Percentiles rank a stretch among this genome's conserved stretches.
Conservation (phyloP, 1,284 basidiomycete species). For the Trichosporon sp. region DNA sequence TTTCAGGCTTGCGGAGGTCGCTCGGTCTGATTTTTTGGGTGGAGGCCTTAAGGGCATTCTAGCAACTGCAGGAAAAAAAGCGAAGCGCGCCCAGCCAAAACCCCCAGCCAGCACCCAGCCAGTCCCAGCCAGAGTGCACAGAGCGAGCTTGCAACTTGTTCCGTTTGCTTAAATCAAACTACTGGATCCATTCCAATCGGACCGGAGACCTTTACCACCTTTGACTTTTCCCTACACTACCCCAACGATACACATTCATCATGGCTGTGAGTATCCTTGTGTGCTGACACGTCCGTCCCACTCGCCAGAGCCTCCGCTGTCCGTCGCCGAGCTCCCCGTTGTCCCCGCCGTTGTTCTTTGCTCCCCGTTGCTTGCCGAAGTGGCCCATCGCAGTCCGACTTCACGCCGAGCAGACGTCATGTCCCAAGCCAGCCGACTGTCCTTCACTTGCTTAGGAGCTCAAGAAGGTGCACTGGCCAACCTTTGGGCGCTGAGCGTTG, state of each 20-base stretch:
- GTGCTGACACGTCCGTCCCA: neutral
- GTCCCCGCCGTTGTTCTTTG: neutral
- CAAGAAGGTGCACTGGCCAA: neutral
- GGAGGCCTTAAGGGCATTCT: constrained; percentile 18
- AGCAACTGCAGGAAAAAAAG: constrained; percentile 19
- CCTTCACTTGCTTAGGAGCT: neutral
- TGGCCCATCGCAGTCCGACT: neutral
- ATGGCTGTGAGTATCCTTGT: constrained; percentile 26
- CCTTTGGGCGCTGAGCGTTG: neutral
- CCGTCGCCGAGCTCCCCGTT: neutral
- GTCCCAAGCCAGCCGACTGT: neutral
- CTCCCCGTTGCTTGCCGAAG: neutral
- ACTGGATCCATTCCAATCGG: constrained; percentile 17
- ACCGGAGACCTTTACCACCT: constrained; percentile 8
- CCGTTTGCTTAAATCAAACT: constrained; percentile 18
- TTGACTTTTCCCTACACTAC: constrained; percentile 9
- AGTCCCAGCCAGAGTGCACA: neutral
- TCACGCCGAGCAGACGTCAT: neutral
- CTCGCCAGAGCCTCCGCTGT: neutral
- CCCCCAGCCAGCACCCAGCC: neutral
- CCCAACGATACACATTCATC: constrained; percentile 21
- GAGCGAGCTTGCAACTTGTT: neutral
- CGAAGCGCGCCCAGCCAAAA: constrained; percentile 18
- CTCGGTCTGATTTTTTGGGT: constrained; percentile 14
- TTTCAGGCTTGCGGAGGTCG: neutral